Base-by-base conservation (phyloP, 2,329 filamentous ascomycete species). In the Exophiala xenobiotica region DNA sequence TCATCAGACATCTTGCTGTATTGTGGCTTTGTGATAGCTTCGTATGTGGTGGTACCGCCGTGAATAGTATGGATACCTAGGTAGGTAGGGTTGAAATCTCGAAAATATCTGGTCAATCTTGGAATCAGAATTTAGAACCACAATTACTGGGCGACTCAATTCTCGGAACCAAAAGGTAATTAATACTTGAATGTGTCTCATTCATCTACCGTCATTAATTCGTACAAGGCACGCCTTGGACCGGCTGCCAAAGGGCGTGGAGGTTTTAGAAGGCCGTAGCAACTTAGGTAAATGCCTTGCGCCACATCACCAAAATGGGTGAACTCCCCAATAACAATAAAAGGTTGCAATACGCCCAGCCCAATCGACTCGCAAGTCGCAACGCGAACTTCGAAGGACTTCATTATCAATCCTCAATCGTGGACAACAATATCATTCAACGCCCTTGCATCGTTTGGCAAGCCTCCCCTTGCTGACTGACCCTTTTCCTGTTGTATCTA, bases 161-260 rank as follows among this genome's bases (percentile, higher is more conserved):
- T n/a, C n/a, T n/a, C n/a, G n/a, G n/a, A n/a, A n/a, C n/a, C n/a
- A n/a, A n/a, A n/a, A n/a, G n/a, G n/a, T n/a, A n/a, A n/a, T n/a
- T n/a, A n/a, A n/a, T n/a, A n/a, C n/a, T n/a, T n/a, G n/a, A n/a
- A n/a, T n/a, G n/a, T n/a, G n/a, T n/a, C n/a, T n/a, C n/a, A n/a
- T n/a, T n/a, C n/a, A n/a, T n/a, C n/a, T n/a, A n/a, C n/a, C n/a
- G n/a, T 49, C 46, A 42, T 49, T 29, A 42, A 12, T 22, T 49
- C 46, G 24, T 49, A 35, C 48, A 42, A 7, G 31, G 39, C 27
- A n/a, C 43, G 37, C 49, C 37, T 29, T 29, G 37, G 12, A 29
- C 27, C 44, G 11, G 38, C 8, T 52, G 50, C 50, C 50, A 44
- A 38, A 48, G 40, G 50, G 50, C 50, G 50, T 22, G 37, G 16